A percentile compares a stretch with the other conserved stretches of the same genome.
Conservation (phyloP, 164 flowering plant species). For the Vitis cinerea region DNA sequence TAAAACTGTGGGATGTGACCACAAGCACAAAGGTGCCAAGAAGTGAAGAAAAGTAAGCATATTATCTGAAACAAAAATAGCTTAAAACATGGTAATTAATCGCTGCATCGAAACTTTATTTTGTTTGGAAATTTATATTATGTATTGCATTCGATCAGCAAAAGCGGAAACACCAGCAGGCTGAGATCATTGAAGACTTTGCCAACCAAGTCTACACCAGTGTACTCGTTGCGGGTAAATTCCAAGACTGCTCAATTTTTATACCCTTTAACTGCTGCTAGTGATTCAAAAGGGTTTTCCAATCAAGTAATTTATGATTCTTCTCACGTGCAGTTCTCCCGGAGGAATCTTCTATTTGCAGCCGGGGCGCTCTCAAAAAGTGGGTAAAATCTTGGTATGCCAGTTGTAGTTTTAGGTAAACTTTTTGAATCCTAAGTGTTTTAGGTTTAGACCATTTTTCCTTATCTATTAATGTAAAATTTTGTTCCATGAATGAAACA, state of each 20-base stretch:
- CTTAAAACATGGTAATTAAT: neutral
- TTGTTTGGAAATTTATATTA: neutral
- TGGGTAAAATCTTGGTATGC: constrained; percentile 1
- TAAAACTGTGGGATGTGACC: constrained; percentile 94
- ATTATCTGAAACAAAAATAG: neutral
- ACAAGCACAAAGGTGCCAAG: constrained; percentile 62
- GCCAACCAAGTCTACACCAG: constrained; percentile 87
- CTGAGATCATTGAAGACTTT: constrained; percentile 79
- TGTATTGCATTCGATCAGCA: constrained; percentile 32
- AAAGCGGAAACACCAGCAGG: constrained; percentile 63
- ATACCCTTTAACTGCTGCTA: neutral
- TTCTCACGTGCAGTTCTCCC: constrained; percentile 42
- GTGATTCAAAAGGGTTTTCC: neutral
- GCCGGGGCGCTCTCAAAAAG: constrained; percentile 55
- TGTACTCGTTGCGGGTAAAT: constrained; percentile 66
- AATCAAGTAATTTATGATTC: neutral
- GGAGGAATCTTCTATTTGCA: constrained; percentile 62
- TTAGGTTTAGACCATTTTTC: too few relatives aligned
- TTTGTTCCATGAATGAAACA: too few relatives aligned
- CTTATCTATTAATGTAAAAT: too few relatives aligned
- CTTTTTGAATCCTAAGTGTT: too few relatives aligned
- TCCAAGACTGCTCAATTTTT: neutral
- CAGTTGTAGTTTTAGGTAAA: too few relatives aligned
- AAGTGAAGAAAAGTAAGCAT: constrained; percentile 77
- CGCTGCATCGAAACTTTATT: neutral